These are phyloP conservation scores for Leucaena leucocephala DNA, from an alignment of 306 rosid genomes.

Conservation along the genomic window DNA sequence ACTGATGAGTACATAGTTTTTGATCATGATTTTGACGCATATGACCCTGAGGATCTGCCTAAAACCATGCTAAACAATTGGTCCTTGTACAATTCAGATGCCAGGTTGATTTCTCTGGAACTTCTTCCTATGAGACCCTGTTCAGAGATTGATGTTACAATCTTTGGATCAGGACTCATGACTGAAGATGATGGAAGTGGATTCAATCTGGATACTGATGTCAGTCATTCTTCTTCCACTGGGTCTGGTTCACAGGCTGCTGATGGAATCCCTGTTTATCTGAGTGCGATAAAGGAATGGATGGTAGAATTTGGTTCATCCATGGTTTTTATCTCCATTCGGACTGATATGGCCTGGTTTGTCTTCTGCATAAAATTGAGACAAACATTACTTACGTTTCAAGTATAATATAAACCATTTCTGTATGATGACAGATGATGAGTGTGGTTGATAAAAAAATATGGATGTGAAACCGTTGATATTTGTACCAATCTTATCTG, in stretches of 20 bases:
- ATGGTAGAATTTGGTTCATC: constrained; percentile 93
- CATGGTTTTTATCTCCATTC: constrained; percentile 81
- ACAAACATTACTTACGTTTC: background rate
- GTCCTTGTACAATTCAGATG: constrained; percentile 88
- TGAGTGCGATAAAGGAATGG: constrained; percentile 96
- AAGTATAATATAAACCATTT: background rate
- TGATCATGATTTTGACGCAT: constrained; percentile 55
- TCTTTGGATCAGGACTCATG: constrained; percentile 91
- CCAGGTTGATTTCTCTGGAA: constrained; percentile 85
- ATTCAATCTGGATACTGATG: constrained; percentile 71
- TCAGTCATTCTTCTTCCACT: constrained; percentile 62
- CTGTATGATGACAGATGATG: constrained; percentile 14
- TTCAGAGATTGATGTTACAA: constrained; percentile 85
- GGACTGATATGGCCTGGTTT: constrained; percentile 97
- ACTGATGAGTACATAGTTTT: constrained; percentile 73
- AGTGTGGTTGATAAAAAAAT: background rate
- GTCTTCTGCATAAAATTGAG: constrained; percentile 33
- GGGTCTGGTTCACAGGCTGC: constrained; percentile 50
- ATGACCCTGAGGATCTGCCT: constrained; percentile 73
- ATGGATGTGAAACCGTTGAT: background rate
- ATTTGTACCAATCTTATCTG: constrained; percentile 1
- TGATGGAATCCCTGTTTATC: constrained; percentile 89
- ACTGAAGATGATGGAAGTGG: constrained; percentile 88
- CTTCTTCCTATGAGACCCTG: constrained; percentile 98
- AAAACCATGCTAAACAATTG: constrained; percentile 85